Evolutionary conservation across 352 stramenopile species (phyloP).

Genomic region (Discostella stelligera): DNA sequence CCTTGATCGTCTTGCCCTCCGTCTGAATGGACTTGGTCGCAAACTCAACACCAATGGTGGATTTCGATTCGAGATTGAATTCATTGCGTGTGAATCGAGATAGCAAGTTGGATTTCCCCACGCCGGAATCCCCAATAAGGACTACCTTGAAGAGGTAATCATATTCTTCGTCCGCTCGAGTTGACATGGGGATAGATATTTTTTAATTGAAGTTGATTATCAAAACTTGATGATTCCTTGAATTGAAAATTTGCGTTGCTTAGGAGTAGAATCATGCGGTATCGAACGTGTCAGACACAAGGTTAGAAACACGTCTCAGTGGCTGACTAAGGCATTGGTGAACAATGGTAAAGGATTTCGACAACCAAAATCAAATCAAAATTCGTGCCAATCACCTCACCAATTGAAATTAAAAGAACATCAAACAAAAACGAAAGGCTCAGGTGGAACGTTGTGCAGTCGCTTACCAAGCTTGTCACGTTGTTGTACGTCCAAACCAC

Average conservation of each 20-base stretch:
- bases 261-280: not conserved
- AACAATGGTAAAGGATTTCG: not conserved
- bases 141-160: constrained; percentile 84
- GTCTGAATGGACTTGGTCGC: constrained; percentile 91
- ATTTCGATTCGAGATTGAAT: constrained; percentile 98
- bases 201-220: not conserved
- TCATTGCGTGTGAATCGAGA: constrained; percentile 97
- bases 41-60: constrained; percentile 95
- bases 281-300: not conserved
- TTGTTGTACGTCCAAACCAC: no score
- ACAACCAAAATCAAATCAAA: no score
- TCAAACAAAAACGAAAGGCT: no score
- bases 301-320: not conserved
- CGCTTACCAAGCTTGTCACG: not conserved
- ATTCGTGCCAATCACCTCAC: no score
- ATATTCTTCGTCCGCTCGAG: constrained; percentile 82
- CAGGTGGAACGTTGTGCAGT: not conserved
- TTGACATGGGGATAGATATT: constrained; percentile 59
- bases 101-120: constrained; percentile 96
- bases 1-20: constrained; percentile 86
- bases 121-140: constrained; percentile 84
- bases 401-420: no score
- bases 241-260: not conserved
- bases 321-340: not conserved
- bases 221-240: not conserved